Percentiles rank a stretch among this genome's conserved stretches.
Conservation (phyloP, 202 grass and related monocot genomes). For the Zoysia matrella region DNA sequence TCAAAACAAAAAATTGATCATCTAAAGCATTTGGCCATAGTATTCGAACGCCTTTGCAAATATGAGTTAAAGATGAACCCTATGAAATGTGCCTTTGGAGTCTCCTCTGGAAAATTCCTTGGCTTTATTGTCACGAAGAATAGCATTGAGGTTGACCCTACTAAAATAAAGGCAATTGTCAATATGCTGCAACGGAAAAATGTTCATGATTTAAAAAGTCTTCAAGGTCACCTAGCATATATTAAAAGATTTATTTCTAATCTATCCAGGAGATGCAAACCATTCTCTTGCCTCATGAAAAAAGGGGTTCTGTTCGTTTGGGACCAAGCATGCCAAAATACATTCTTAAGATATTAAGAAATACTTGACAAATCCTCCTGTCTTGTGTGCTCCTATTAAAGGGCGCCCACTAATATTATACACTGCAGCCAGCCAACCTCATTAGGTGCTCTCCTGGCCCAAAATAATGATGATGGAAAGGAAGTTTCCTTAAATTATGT, state of each 20-base stretch:
- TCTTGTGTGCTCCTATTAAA: not conserved
- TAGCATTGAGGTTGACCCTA: conserved; percentile 1
- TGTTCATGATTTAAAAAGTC: not conserved
- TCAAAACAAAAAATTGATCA: not conserved
- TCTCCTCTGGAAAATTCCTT: not conserved
- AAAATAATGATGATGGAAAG: conserved; percentile 4
- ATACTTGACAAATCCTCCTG: not conserved
- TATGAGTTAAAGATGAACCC: conserved; percentile 19
- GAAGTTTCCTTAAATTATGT: not conserved
- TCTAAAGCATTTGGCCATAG: not conserved
- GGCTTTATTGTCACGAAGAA: not conserved
- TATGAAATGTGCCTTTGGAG: conserved; percentile 16
- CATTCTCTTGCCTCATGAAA: not conserved
- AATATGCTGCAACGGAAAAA: not conserved
- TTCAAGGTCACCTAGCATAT: not conserved
- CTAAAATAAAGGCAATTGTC: not conserved
- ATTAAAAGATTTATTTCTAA: not conserved
- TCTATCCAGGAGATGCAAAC: not conserved
- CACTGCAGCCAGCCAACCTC: not conserved
- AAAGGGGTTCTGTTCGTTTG: not conserved
- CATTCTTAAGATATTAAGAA: not conserved
- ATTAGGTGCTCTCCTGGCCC: not conserved
- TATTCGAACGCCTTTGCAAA: not conserved
- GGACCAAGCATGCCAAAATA: conserved; percentile 13
- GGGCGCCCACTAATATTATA: not conserved